A percentile compares a stretch with the other conserved stretches of the same genome.
Evolutionary conservation across 1,284 basidiomycete genomes (phyloP).

Genomic region (Moesziomyces sp.): DNA sequence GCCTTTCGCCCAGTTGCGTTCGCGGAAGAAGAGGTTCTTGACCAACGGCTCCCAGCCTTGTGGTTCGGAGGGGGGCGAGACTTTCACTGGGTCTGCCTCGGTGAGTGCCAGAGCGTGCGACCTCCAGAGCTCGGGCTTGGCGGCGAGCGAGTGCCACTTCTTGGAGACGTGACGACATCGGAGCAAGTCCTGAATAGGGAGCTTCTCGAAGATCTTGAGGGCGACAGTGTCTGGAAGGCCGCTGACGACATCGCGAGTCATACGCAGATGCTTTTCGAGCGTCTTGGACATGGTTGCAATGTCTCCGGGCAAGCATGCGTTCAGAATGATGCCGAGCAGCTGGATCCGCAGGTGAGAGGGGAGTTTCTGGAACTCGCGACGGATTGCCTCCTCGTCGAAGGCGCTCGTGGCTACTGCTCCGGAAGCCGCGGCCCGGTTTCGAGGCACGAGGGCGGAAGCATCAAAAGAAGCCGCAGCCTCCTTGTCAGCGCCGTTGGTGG

Average conservation of each 20-base stretch:
- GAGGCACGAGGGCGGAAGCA: conserved; percentile 11
- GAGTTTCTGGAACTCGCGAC: conserved; percentile 38
- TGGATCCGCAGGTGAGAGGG: conserved; percentile 40
- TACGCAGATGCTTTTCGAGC: conserved; percentile 81
- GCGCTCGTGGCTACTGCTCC: conserved; percentile 3
- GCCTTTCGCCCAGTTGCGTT: conserved; percentile 78
- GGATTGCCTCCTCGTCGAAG: conserved; percentile 48
- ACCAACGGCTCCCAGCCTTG: conserved; percentile 75
- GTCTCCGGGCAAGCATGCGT: conserved; percentile 55
- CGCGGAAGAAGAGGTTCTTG: conserved; percentile 82
- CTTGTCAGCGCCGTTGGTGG: conserved; percentile 17
- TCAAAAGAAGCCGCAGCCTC: conserved; percentile 30
- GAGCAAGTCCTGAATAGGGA: conserved; percentile 74
- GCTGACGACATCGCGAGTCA: conserved; percentile 83
- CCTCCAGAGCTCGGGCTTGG: conserved; percentile 80
- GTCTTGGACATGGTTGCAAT: conserved; percentile 66
- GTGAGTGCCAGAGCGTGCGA: conserved; percentile 80
- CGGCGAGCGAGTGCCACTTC: conserved; percentile 78
- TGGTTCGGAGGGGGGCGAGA: conserved; percentile 37
- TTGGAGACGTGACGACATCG: conserved; percentile 74
- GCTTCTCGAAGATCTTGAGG: conserved; percentile 75
- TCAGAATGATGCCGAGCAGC: conserved; percentile 51
- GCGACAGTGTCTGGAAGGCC: conserved; percentile 77
- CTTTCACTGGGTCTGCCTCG: conserved; percentile 75
- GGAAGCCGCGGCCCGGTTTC: neutral